A percentile compares a stretch with the other conserved stretches of the same genome.
phyloP scores from a whole-genome alignment of 495 filamentous ascomycete genomes.

The Penicillium maclennaniae region DNA sequence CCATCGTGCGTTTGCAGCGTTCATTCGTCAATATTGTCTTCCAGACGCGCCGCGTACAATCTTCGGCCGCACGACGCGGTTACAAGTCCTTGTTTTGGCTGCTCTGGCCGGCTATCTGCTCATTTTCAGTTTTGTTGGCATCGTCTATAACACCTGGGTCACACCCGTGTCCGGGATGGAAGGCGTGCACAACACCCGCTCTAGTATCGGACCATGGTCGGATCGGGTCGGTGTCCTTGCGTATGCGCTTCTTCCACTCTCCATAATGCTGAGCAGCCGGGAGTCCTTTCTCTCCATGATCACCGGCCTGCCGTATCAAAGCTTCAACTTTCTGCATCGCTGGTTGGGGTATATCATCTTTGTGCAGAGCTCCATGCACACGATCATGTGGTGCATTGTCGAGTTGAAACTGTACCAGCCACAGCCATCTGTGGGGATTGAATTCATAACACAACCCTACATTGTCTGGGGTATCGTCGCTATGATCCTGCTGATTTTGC shows the following conservation, averaged over 20 bases:
- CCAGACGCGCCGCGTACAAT: constrained; percentile 31
- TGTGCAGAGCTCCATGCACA: constrained; percentile 57
- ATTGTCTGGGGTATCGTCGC: constrained; percentile 64
- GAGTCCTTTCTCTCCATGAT: constrained; percentile 58
- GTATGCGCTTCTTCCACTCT: constrained; percentile 63
- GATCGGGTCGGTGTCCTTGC: constrained; percentile 62
- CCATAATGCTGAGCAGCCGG: constrained; percentile 53
- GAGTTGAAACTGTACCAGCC: constrained; percentile 61
- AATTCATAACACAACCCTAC: constrained; percentile 53
- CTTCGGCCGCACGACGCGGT: constrained; percentile 36
- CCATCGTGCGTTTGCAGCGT: constrained; percentile 12
- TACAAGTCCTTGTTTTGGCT: constrained; percentile 49
- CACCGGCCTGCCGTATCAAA: constrained; percentile 63
- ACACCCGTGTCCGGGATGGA: constrained; percentile 51
- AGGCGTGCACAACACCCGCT: constrained; percentile 51
- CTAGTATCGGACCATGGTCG: constrained; percentile 55
- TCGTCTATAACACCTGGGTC: constrained; percentile 55
- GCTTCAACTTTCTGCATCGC: constrained; percentile 66
- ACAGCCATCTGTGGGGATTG: constrained; percentile 51
- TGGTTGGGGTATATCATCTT: constrained; percentile 64
- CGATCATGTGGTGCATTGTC: constrained; percentile 61
- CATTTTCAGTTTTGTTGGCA: constrained; percentile 61
- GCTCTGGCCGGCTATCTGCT: constrained; percentile 50
- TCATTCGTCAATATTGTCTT: constrained; percentile 32
- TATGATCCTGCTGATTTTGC: constrained; percentile 51